Conservation (phyloP, 2,329 filamentous ascomycete genomes). For the Pestalotiopsis sp. region DNA sequence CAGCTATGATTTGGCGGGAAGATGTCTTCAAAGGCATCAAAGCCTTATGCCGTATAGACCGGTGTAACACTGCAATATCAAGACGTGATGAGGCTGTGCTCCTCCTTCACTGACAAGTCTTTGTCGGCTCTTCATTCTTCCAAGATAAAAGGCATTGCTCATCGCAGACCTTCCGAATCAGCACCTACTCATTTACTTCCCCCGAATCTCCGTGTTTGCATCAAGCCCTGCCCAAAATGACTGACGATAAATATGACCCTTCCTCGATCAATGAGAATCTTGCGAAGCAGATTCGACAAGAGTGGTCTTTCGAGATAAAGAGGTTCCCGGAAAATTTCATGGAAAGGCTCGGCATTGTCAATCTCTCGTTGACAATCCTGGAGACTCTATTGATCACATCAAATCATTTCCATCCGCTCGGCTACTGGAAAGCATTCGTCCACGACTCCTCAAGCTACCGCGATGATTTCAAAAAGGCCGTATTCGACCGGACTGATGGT, state of each 20-base stretch:
- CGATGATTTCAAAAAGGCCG: background rate
- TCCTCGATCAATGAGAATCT: background rate
- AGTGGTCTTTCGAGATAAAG: background rate
- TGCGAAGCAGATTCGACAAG: background rate
- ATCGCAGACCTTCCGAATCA: no score
- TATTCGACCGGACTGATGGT: background rate
- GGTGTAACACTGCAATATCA: no score
- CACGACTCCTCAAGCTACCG: background rate
- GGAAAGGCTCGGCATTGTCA: background rate
- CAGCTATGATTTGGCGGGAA: no score
- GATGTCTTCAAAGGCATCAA: no score
- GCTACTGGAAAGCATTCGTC: background rate
- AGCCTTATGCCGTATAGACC: no score
- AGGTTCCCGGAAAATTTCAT: background rate
- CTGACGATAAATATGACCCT: background rate
- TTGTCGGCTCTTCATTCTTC: no score
- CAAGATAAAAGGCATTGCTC: no score
- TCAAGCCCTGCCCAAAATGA: background rate
- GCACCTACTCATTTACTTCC: no score
- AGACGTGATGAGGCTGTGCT: no score
- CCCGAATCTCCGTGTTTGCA: no score
- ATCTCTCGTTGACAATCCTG: background rate
- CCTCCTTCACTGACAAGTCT: no score
- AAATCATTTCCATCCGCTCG: background rate
- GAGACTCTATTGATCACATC: background rate